Evolutionary conservation across 345 rosid species (phyloP).

Genomic region (Gossypioides kirkii): DNA sequence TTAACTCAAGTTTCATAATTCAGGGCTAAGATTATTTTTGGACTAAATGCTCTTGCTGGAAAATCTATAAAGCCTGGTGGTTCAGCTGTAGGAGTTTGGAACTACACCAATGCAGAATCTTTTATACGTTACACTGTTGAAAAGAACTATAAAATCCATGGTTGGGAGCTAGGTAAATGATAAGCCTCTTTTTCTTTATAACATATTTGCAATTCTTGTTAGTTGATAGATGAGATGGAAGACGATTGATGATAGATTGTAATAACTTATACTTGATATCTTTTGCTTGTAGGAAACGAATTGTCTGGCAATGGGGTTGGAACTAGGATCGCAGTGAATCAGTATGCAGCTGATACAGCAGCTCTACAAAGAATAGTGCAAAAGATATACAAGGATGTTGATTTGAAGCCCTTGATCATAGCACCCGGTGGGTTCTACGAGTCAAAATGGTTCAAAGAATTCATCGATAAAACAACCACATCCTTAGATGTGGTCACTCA

Average conservation of each 20-base stretch:
- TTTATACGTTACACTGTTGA: slow-evolving; percentile 47
- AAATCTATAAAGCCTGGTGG: slow-evolving; percentile 34
- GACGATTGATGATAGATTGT: neutral
- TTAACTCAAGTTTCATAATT: neutral
- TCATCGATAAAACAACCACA: slow-evolving; percentile 42
- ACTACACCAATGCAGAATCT: slow-evolving; percentile 51
- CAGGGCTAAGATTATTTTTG: slow-evolving; percentile 60
- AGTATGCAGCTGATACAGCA: slow-evolving; percentile 66
- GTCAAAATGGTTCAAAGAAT: slow-evolving; percentile 59
- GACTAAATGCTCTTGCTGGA: slow-evolving; percentile 57
- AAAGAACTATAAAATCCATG: slow-evolving; percentile 45
- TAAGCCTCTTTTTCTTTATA: neutral
- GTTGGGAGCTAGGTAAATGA: slow-evolving; percentile 79
- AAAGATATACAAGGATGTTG: slow-evolving; percentile 37
- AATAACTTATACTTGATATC: neutral
- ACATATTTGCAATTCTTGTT: neutral
- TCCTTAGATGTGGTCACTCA: slow-evolving; percentile 61
- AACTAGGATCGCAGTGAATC: slow-evolving; percentile 57
- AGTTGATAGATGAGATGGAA: neutral
- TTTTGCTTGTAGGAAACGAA: slow-evolving; percentile 65
- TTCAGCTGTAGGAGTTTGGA: slow-evolving; percentile 54
- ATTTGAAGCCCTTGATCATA: slow-evolving; percentile 56
- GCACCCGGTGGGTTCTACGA: slow-evolving; percentile 96
- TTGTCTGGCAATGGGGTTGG: slow-evolving; percentile 78
- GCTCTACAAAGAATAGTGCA: slow-evolving; percentile 45